These are phyloP conservation scores for Paralagenidium karlingii DNA, from an alignment of 352 stramenopile genomes.

Conservation along the genomic window DNA sequence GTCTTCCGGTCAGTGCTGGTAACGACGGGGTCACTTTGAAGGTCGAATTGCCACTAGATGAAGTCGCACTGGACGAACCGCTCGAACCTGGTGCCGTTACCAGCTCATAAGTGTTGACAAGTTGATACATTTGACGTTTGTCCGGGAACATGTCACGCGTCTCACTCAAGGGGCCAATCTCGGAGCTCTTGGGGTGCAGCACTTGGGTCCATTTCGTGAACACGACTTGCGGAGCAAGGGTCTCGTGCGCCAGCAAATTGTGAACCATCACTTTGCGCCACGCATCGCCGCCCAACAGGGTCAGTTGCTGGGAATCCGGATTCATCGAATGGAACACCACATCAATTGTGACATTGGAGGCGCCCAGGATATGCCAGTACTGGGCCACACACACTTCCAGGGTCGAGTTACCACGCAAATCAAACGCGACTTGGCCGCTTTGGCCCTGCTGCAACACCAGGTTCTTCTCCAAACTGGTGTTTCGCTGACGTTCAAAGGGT, in stretches of 20 bases:
- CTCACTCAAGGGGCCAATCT: conserved; percentile 69
- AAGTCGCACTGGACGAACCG: no score
- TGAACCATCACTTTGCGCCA: conserved; percentile 66
- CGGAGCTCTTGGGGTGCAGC: conserved; percentile 56
- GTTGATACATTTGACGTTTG: conserved; percentile 79
- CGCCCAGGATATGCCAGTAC: conserved; percentile 82
- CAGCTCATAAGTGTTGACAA: conserved; percentile 80
- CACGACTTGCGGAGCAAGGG: conserved; percentile 46
- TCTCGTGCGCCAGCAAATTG: conserved; percentile 62
- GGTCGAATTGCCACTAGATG: no score
- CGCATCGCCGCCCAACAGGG: conserved; percentile 45
- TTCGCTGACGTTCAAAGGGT: conserved; percentile 70
- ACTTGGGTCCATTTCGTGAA: conserved; percentile 81
- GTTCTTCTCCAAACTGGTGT: conserved; percentile 50
- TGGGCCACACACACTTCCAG: conserved; percentile 84
- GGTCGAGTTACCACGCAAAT: conserved; percentile 60
- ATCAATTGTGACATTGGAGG: conserved; percentile 66
- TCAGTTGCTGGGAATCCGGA: conserved; percentile 41
- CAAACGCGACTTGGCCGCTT: conserved; percentile 54
- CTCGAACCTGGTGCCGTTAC: no score
- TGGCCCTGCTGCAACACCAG: conserved; percentile 56
- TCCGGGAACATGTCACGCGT: conserved; percentile 73
- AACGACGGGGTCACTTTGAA: conserved; percentile 65
- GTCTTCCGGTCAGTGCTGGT: conserved; percentile 62
- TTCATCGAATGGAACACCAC: conserved; percentile 81